Evolutionary conservation across 2,329 filamentous ascomycete species (phyloP).

Genomic region (Pseudogymnoascus pannorum): DNA sequence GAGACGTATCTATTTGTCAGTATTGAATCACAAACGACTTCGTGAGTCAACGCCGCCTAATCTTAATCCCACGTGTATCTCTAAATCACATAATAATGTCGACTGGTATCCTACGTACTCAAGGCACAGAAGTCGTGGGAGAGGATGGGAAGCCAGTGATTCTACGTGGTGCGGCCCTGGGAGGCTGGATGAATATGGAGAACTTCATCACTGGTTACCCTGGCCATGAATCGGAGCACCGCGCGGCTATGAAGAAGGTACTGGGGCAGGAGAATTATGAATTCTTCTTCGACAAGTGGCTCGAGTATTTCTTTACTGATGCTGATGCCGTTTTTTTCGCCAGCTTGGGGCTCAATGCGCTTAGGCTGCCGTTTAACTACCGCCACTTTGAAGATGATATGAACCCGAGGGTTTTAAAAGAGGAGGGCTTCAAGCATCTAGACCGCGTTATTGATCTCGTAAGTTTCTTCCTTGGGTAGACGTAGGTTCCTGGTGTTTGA

Average conservation of each 20-base stretch:
- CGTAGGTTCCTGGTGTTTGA: constrained; percentile 13
- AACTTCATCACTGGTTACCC: constrained; percentile 45
- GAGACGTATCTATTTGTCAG: not conserved
- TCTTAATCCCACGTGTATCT: not conserved
- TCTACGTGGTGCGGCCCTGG: constrained; percentile 1
- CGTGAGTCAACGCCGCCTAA: not conserved
- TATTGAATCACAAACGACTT: not conserved
- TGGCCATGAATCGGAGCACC: constrained; percentile 39
- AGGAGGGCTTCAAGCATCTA: constrained; percentile 38
- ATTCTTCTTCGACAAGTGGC: constrained; percentile 42
- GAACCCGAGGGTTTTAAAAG: constrained; percentile 38
- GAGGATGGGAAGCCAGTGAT: constrained; percentile 24
- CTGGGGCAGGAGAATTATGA: constrained; percentile 39
- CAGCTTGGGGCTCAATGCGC: constrained; percentile 38
- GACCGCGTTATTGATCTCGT: constrained; percentile 37
- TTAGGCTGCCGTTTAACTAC: constrained; percentile 36
- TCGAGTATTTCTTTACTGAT: constrained; percentile 42
- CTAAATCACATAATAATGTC: constrained; percentile 16
- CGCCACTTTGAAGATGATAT: constrained; percentile 40
- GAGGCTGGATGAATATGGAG: constrained; percentile 30
- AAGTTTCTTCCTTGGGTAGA: not conserved
- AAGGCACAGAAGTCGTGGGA: constrained; percentile 31
- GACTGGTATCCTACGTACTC: constrained; percentile 27
- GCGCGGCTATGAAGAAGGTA: constrained; percentile 37
- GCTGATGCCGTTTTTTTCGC: constrained; percentile 42